Evolutionary conservation across 1,284 basidiomycete genomes (phyloP).

Genomic region (Hypsizygus ulmarius): DNA sequence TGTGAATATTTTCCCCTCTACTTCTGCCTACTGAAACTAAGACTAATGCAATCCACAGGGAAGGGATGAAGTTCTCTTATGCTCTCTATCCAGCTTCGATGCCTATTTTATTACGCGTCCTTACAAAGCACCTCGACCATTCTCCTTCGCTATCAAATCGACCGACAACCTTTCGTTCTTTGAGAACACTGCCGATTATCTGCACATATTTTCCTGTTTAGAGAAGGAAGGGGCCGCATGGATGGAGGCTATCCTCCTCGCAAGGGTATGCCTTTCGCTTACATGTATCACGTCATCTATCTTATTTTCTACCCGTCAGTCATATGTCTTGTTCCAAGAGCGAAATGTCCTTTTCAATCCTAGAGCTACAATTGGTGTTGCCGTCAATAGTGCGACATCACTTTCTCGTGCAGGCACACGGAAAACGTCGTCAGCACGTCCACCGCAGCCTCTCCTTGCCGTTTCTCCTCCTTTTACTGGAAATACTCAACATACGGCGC

Average conservation of each 20-base stretch:
- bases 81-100: conserved; percentile 83
- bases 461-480: conserved; percentile 29
- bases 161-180: conserved; percentile 83
- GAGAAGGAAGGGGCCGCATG: conserved; percentile 66
- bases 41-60: conserved; percentile 45
- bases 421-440: conserved; percentile 31
- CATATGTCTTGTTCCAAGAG: conserved; percentile 78
- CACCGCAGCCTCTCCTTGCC: conserved; percentile 41
- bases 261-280: conserved; percentile 59
- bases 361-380: conserved; percentile 32
- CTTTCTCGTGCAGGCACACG: conserved; percentile 49
- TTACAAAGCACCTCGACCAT: conserved; percentile 75
- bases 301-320: conserved; percentile 40
- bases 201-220: conserved; percentile 77
- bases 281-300: neutral
- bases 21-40: conserved; percentile 7
- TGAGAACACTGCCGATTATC: conserved; percentile 81
- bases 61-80: conserved; percentile 79
- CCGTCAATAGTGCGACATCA: conserved; percentile 26
- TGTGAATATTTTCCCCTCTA: conserved; percentile 36
- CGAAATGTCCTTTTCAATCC: conserved; percentile 62
- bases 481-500: conserved; percentile 16
- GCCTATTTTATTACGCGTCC: conserved; percentile 72
- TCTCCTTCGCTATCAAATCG: conserved; percentile 82
- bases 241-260: conserved; percentile 71